Percentiles rank a stretch among this genome's conserved stretches.
These are phyloP conservation scores for Colletotrichum agaves DNA, from an alignment of 2,329 filamentous ascomycete genomes.

Conservation along the genomic window DNA sequence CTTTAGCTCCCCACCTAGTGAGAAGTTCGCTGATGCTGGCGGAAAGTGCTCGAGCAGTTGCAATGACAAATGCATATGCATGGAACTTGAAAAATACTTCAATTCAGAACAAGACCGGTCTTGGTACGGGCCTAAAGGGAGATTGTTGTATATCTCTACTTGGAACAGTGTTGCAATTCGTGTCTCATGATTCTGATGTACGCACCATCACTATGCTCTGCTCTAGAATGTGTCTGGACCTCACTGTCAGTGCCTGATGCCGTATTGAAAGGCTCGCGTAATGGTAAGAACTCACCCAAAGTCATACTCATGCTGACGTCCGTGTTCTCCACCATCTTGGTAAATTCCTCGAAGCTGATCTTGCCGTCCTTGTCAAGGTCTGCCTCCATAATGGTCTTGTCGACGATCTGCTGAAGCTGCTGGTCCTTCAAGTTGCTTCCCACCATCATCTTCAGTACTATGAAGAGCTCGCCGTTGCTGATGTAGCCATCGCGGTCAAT, in stretches of 20 bases:
- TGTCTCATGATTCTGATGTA: slow-evolving; percentile 35
- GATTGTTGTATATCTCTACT: slow-evolving; percentile 30
- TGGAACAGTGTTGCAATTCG: slow-evolving; percentile 34
- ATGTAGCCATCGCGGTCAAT: slow-evolving; percentile 99
- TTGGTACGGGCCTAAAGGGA: background rate
- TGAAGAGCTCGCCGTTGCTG: slow-evolving; percentile 98
- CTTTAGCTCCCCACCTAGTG: too few species aligned
- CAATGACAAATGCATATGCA: too few species aligned
- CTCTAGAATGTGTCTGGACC: slow-evolving; percentile 34
- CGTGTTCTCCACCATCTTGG: slow-evolving; percentile 98
- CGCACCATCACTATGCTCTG: slow-evolving; percentile 7
- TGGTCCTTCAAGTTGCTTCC: slow-evolving; percentile 99
- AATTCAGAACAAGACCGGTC: slow-evolving; percentile 19
- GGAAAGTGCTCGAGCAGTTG: too few species aligned
- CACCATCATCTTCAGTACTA: slow-evolving; percentile 99
- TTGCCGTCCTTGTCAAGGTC: slow-evolving; percentile 96
- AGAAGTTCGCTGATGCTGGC: too few species aligned
- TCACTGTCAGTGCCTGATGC: slow-evolving; percentile 8
- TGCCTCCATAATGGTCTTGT: slow-evolving; percentile 99
- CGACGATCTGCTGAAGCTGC: slow-evolving; percentile 98
- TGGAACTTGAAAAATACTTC: slow-evolving; percentile 17
- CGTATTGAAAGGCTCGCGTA: background rate
- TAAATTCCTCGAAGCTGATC: slow-evolving; percentile 99
- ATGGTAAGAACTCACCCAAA: slow-evolving; percentile 62
- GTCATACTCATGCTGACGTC: slow-evolving; percentile 82